A percentile compares a stretch with the other conserved stretches of the same genome.
Conservation (phyloP, 2,329 filamentous ascomycete genomes). For the Elsinoe perseae region DNA sequence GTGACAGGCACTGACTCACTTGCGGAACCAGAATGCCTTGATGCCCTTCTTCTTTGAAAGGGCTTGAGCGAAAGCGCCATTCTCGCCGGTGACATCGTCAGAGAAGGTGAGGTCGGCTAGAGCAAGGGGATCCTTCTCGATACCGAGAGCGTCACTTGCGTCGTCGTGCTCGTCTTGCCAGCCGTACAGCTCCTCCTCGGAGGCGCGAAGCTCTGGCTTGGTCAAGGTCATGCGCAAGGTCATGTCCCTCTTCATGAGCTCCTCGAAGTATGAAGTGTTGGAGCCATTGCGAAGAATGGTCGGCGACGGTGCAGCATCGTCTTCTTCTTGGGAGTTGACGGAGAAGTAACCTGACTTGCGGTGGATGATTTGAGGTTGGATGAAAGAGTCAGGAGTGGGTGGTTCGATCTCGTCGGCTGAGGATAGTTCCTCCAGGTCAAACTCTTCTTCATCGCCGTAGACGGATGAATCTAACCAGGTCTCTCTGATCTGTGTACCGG, state of each 20-base stretch:
- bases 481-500: constrained; percentile 10
- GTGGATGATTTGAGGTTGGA: constrained; percentile 8
- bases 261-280: constrained; percentile 15
- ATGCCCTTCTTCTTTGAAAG: constrained; percentile 20
- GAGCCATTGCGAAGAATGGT: constrained; percentile 4
- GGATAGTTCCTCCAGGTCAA: constrained; percentile 11
- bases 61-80: constrained; percentile 37
- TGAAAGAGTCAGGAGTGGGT: constrained; percentile 3
- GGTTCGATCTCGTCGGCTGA: constrained; percentile 14
- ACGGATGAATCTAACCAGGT: constrained; percentile 12
- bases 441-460: constrained; percentile 15
- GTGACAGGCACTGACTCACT: background rate
- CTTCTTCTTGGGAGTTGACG: constrained; percentile 30
- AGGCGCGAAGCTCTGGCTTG: constrained; percentile 71
- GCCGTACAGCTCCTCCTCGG: constrained; percentile 64
- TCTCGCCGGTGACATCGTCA: constrained; percentile 30
- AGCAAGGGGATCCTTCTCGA: constrained; percentile 43
- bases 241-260: constrained; percentile 55
- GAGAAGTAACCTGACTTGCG: constrained; percentile 7
- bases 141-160: background rate
- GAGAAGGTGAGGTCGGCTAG: constrained; percentile 44
- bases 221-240: constrained; percentile 94
- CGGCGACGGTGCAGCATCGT: background rate
- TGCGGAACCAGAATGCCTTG: constrained; percentile 18
- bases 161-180: constrained; percentile 46